Percentiles rank a stretch among this genome's conserved stretches.
Conservation (phyloP, 495 filamentous ascomycete species). For the Hypoxylon lenormandii region DNA sequence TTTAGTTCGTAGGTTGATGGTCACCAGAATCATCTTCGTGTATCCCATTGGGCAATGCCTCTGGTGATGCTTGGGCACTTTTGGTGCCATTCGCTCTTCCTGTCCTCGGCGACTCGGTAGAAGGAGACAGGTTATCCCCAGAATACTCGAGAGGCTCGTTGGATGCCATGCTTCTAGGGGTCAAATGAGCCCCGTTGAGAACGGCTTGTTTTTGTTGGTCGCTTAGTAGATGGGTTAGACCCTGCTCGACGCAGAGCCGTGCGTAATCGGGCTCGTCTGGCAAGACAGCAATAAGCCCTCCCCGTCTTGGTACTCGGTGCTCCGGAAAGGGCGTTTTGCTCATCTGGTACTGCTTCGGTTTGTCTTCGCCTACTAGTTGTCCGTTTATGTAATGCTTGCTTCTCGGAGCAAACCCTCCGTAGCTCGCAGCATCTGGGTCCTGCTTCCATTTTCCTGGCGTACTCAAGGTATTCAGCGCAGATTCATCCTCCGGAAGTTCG, state of each 20-base stretch:
- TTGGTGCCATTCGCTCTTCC: conserved; percentile 45
- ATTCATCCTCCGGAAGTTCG: conserved; percentile 63
- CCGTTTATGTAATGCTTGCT: conserved; percentile 64
- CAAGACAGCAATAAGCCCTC: conserved; percentile 55
- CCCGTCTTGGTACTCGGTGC: conserved; percentile 60
- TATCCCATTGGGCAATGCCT: conserved; percentile 39
- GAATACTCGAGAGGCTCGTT: conserved; percentile 46
- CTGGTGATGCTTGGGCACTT: conserved; percentile 40
- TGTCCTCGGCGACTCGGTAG: conserved; percentile 33
- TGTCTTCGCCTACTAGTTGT: conserved; percentile 57
- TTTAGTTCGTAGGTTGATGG: conserved; percentile 17
- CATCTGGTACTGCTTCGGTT: conserved; percentile 49
- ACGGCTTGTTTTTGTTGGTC: conserved; percentile 51
- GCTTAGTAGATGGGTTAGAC: conserved; percentile 55
- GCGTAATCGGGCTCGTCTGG: conserved; percentile 62
- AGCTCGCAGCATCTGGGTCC: conserved; percentile 61
- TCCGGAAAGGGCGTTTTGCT: conserved; percentile 62
- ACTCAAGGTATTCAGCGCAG: conserved; percentile 51
- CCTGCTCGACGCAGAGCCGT: conserved; percentile 61
- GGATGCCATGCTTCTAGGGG: conserved; percentile 50
- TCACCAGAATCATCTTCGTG: conserved; percentile 24
- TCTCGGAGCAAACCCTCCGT: conserved; percentile 57
- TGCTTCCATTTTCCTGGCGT: conserved; percentile 64
- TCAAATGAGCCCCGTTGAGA: conserved; percentile 45
- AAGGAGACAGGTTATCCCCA: conserved; percentile 43